phyloP scores from a whole-genome alignment of 257 asterid species.

The Osmanthus fragrans region DNA sequence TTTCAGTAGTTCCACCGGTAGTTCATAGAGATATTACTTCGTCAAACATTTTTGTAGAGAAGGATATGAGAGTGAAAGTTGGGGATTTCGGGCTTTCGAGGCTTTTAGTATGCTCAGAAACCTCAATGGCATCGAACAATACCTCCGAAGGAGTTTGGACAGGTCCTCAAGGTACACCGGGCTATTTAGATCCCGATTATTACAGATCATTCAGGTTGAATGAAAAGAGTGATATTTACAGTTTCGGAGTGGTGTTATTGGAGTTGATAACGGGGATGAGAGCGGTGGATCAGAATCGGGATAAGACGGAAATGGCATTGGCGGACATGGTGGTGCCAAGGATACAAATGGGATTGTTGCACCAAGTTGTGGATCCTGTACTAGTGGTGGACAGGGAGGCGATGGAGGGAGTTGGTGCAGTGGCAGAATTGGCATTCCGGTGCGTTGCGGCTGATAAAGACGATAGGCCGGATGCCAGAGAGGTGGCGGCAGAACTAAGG shows the following conservation, averaged over 20 bases:
- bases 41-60: slow-evolving; percentile 78
- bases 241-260: slow-evolving; percentile 83
- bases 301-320: slow-evolving; percentile 79
- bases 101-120: slow-evolving; percentile 60
- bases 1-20: slow-evolving; percentile 73
- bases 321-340: slow-evolving; percentile 88
- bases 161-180: slow-evolving; percentile 98
- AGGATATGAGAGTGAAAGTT: slow-evolving; percentile 80
- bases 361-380: slow-evolving; percentile 80
- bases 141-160: slow-evolving; percentile 82
- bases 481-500: slow-evolving; percentile 74
- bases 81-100: slow-evolving; percentile 95
- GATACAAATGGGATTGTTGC: slow-evolving; percentile 88
- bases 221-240: slow-evolving; percentile 91
- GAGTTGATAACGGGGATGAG: slow-evolving; percentile 88
- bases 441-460: slow-evolving; percentile 86
- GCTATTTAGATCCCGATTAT: slow-evolving; percentile 91
- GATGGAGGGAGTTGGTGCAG: slow-evolving; percentile 63
- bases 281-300: slow-evolving; percentile 84
- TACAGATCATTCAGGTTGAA: slow-evolving; percentile 72
- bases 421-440: slow-evolving; percentile 86
- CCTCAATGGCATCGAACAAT: slow-evolving; percentile 37
- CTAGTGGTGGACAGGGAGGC: slow-evolving; percentile 64
- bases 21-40: slow-evolving; percentile 93
- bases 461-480: slow-evolving; percentile 83